Evolutionary conservation across 2,329 filamentous ascomycete genomes (phyloP).

Genomic region (Talaromyces funiculosus): DNA sequence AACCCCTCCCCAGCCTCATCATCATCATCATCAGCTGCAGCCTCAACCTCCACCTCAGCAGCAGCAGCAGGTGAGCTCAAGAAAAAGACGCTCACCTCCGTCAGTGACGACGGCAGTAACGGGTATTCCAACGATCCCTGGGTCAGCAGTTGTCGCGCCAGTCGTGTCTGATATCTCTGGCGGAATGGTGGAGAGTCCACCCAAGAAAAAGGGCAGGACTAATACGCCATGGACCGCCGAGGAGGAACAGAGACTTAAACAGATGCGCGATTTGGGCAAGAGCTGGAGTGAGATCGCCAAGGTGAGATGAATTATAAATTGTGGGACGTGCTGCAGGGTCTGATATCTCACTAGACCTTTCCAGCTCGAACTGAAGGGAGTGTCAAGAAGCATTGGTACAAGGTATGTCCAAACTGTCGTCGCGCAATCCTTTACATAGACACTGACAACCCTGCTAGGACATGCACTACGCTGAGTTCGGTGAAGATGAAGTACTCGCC

Average conservation of each 20-base stretch:
- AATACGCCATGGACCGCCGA: slow-evolving; percentile 97
- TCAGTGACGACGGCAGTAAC: slow-evolving; percentile 25
- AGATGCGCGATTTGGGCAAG: slow-evolving; percentile 86
- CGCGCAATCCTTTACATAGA: neutral
- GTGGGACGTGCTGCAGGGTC: neutral
- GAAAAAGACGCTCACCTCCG: slow-evolving; percentile 42
- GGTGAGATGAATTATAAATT: slow-evolving; percentile 44
- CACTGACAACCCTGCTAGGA: slow-evolving; percentile 49
- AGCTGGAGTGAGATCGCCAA: slow-evolving; percentile 99
- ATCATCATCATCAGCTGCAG: neutral
- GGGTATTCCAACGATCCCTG: slow-evolving; percentile 32
- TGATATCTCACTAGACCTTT: slow-evolving; percentile 60
- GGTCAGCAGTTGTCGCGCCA: slow-evolving; percentile 26
- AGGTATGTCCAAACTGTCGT: slow-evolving; percentile 50
- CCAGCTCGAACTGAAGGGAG: slow-evolving; percentile 90
- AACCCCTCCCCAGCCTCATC: slow-evolving; percentile 2
- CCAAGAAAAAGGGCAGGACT: slow-evolving; percentile 84
- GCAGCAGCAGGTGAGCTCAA: slow-evolving; percentile 29
- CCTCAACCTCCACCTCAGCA: neutral
- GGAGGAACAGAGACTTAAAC: slow-evolving; percentile 86
- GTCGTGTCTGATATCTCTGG: slow-evolving; percentile 15
- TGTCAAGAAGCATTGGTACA: slow-evolving; percentile 99
- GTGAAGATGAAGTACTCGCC: slow-evolving; percentile 76
- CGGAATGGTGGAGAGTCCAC: slow-evolving; percentile 27
- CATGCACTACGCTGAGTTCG: slow-evolving; percentile 99